Percentiles rank a stretch among this genome's conserved stretches.
Evolutionary conservation across 1,284 basidiomycete species (phyloP).

Genomic region (Ustilago curta): DNA sequence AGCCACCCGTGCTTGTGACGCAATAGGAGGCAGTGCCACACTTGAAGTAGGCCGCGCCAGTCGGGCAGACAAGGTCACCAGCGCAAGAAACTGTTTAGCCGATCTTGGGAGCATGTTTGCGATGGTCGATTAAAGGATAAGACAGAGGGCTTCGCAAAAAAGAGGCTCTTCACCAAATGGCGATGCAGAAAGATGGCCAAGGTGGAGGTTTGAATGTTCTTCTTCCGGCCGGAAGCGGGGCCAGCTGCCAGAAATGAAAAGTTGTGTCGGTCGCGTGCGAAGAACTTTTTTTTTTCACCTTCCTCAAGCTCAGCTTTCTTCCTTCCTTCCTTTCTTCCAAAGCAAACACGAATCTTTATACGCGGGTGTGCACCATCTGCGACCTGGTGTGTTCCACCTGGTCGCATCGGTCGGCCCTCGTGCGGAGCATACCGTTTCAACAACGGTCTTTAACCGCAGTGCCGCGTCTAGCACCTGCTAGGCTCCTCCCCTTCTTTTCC

Average conservation of each 20-base stretch:
- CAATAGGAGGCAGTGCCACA: neutral
- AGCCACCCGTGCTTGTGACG: neutral
- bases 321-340: slow-evolving; percentile 11
- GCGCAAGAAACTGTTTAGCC: slow-evolving; percentile 7
- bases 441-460: slow-evolving; percentile 8
- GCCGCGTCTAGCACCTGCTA: neutral
- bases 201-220: neutral
- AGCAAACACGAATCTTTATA: slow-evolving; percentile 24
- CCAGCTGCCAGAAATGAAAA: slow-evolving; percentile 1
- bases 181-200: no score
- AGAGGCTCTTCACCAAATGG: no score
- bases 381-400: neutral
- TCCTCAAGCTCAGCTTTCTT: neutral
- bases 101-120: slow-evolving; percentile 23
- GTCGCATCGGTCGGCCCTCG: neutral
- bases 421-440: slow-evolving; percentile 19
- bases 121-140: slow-evolving; percentile 2
- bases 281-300: slow-evolving; percentile 22
- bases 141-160: neutral
- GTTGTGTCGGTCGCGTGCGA: slow-evolving; percentile 4
- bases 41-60: neutral
- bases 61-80: neutral
- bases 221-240: slow-evolving; percentile 21
- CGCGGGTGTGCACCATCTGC: slow-evolving; percentile 12
- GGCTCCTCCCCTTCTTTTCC: neutral